These are phyloP conservation scores for Sisymbrium irio DNA, from an alignment of 345 rosid species.

Conservation along the genomic window DNA sequence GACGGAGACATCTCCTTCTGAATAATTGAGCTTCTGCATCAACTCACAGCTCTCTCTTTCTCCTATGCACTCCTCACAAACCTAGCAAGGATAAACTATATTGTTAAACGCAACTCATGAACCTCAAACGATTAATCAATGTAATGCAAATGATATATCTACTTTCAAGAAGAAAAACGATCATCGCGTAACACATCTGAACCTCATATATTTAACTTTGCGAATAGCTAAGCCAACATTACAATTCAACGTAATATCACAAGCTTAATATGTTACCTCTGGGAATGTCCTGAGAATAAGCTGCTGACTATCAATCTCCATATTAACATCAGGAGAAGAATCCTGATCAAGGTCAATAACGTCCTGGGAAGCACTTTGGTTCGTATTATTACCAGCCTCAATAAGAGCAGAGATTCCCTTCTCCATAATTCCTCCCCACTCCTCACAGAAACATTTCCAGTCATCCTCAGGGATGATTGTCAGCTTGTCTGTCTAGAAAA, in stretches of 20 bases:
- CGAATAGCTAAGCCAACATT: not conserved
- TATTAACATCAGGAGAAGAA: conserved; percentile 51
- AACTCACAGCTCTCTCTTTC: conserved; percentile 89
- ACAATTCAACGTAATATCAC: conserved; percentile 1
- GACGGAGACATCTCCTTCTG: conserved; percentile 69
- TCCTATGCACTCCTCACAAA: conserved; percentile 90
- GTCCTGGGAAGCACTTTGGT: conserved; percentile 39
- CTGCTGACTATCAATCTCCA: conserved; percentile 47
- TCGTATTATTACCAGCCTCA: conserved; percentile 42
- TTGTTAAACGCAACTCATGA: not conserved
- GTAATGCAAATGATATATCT: conserved; percentile 9
- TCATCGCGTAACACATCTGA: not conserved
- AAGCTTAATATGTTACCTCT: conserved; percentile 45
- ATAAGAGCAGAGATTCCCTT: conserved; percentile 68
- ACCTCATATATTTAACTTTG: not conserved
- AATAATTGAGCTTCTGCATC: conserved; percentile 82
- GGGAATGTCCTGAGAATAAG: conserved; percentile 63
- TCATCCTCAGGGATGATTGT: conserved; percentile 77
- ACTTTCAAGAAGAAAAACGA: not conserved
- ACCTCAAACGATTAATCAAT: conserved; percentile 1
- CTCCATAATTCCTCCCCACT: conserved; percentile 79
- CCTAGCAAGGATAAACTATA: conserved; percentile 40
- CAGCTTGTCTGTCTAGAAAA: conserved; percentile 76
- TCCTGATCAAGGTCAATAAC: conserved; percentile 43
- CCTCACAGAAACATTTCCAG: conserved; percentile 92